phyloP scores from a whole-genome alignment of 495 filamentous ascomycete genomes.

The Penicillium cosmopolitanum region DNA sequence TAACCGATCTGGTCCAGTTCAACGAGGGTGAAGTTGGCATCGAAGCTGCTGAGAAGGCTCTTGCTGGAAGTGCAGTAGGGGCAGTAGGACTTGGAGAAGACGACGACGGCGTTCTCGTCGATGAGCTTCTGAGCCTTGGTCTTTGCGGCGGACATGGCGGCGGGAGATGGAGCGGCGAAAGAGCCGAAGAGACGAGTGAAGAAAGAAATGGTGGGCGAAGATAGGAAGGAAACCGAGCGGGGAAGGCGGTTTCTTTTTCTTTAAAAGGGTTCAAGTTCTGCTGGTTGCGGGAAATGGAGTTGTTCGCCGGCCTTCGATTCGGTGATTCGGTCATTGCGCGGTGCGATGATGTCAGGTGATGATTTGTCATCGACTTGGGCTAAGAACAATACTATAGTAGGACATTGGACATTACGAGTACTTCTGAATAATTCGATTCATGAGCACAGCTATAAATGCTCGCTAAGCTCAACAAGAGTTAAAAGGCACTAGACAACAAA shows the following conservation, averaged over 20 bases:
- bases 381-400: no score
- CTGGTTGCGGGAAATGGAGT: slow-evolving; percentile 5
- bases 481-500: slow-evolving; percentile 11
- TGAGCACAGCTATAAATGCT: slow-evolving; percentile 14
- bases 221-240: slow-evolving; percentile 15
- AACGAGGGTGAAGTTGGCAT: slow-evolving; percentile 72
- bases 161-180: slow-evolving; percentile 56
- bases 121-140: slow-evolving; percentile 85
- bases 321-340: slow-evolving; percentile 23
- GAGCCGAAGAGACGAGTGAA: slow-evolving; percentile 76
- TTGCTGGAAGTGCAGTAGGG: slow-evolving; percentile 91
- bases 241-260: slow-evolving; percentile 19
- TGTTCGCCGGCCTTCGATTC: slow-evolving; percentile 16
- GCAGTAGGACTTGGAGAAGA: slow-evolving; percentile 97
- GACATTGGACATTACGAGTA: neutral
- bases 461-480: slow-evolving; percentile 14
- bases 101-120: slow-evolving; percentile 88
- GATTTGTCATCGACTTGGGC: slow-evolving; percentile 18
- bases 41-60: slow-evolving; percentile 64
- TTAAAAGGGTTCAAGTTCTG: slow-evolving; percentile 5
- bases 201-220: slow-evolving; percentile 67
- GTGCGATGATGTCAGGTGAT: slow-evolving; percentile 37
- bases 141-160: slow-evolving; percentile 82
- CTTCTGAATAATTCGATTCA: neutral
- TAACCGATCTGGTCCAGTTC: slow-evolving; percentile 85